Evolutionary conservation across 768 basidiomycete genomes (phyloP).

Genomic region (Pisolithus sp.): DNA sequence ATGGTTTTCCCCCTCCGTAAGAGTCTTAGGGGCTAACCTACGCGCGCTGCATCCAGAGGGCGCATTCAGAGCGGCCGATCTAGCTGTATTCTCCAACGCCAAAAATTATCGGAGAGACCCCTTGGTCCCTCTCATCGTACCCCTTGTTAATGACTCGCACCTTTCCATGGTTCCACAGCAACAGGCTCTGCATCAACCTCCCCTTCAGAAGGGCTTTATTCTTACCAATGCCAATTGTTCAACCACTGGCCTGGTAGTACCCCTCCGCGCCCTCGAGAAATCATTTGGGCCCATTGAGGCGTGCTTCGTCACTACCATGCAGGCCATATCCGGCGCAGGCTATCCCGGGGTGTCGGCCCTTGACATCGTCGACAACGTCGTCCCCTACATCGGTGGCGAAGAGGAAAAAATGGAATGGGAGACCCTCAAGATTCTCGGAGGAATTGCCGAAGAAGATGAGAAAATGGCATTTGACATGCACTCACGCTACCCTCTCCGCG

Average conservation of each 20-base stretch:
- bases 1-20: not conserved
- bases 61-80: conserved; percentile 79
- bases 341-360: conserved; percentile 89
- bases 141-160: conserved; percentile 88
- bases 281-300: conserved; percentile 92
- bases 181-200: conserved; percentile 57
- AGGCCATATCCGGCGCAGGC: conserved; percentile 96
- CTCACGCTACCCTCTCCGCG: conserved; percentile 66
- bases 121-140: conserved; percentile 89
- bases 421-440: conserved; percentile 93
- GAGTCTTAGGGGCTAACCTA: not conserved
- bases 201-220: conserved; percentile 82
- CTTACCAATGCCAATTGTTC: conserved; percentile 98
- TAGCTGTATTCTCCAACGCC: conserved; percentile 94
- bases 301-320: conserved; percentile 90
- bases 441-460: conserved; percentile 52
- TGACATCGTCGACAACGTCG: conserved; percentile 93
- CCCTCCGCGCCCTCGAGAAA: conserved; percentile 84
- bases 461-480: conserved; percentile 79
- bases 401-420: conserved; percentile 99
- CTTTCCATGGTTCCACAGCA: conserved; percentile 82
- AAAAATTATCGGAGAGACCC: conserved; percentile 94
- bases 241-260: conserved; percentile 88
- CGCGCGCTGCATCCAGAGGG: conserved; percentile 47
- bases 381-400: conserved; percentile 90